Percentiles rank a stretch among this genome's conserved stretches.
These are phyloP conservation scores for Populus hybrid DNA, from an alignment of 441 rosid species.

Conservation along the genomic window DNA sequence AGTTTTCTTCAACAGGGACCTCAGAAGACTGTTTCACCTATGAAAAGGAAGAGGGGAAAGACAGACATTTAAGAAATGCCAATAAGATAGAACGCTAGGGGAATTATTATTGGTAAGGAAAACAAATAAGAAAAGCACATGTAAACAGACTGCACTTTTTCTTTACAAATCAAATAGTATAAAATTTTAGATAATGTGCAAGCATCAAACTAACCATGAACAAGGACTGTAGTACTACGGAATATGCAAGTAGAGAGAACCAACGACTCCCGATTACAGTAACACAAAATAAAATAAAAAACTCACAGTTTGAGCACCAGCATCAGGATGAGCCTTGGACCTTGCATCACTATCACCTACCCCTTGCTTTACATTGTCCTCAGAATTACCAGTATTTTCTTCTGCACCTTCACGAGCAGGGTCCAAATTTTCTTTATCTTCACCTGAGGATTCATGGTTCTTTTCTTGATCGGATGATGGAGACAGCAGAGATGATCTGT, in stretches of 20 bases:
- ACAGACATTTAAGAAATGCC: neutral
- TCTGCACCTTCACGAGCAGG: conserved; percentile 33
- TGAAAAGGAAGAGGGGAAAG: neutral
- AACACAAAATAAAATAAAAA: conserved; percentile 4
- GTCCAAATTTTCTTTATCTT: conserved; percentile 57
- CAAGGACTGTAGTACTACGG: neutral
- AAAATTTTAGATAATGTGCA: neutral
- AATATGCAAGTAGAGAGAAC: neutral
- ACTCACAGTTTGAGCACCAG: conserved; percentile 46
- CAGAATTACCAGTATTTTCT: conserved; percentile 26
- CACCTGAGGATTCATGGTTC: conserved; percentile 29
- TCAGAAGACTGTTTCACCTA: conserved; percentile 55
- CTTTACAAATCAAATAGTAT: neutral
- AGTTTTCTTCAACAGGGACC: conserved; percentile 51
- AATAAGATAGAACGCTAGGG: neutral
- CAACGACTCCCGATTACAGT: neutral
- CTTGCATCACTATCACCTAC: conserved; percentile 27
- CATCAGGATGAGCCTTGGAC: conserved; percentile 30
- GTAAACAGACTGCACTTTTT: neutral
- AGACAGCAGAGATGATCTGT: conserved; percentile 28
- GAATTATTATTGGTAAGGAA: neutral
- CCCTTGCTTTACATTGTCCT: conserved; percentile 26
- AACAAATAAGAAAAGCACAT: neutral
- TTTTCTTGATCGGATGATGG: conserved; percentile 35
- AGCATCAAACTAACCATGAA: neutral